Evolutionary conservation across 192 early-diverging fungal genomes (phyloP), one percentile per base, ranked within the genome.

Genomic region (Haplosporangium gracile): DNA sequence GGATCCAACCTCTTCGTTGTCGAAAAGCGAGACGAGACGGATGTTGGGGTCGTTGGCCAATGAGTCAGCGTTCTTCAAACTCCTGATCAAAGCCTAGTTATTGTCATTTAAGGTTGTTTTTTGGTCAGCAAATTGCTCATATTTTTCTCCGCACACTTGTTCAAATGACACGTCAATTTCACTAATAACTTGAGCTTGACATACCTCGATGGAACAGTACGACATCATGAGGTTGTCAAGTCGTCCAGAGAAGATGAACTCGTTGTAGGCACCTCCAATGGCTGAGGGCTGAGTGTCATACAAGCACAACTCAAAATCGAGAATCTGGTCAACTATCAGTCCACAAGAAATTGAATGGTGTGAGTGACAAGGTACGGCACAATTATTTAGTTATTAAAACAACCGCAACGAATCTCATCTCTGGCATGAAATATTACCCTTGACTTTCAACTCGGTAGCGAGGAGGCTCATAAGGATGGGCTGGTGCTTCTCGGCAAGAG

Each of bases 1-100:
- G 39, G 96, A 97, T 39, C 99, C 99, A 45, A 99, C 93, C 80
- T 99, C 99, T 88, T 99, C 99, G 90, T 99, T 99, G 88, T 99
- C 99, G 82, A 99, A 99, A 51, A 99, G 91, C 36, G 95, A 92
- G 49, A 97, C 92, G 53, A 99, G 89, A 65, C 98, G 94, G 80
- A 98, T 94, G 73, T 94, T 92, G 70, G 92, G 76, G 72, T 97
- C 96, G 42, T 91, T 87, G 39, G 87, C 91, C 47, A 96, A 45
- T 49, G 85, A 87, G 20, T 89, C 83, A 11, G 68, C 70, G 70
- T 39, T 65, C 65, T 86, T 89, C 39, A 89, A 81, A 63, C 91
- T 91, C 51, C 92, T 88, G 74, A 94, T 89, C 73, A 96, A 82
- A 57, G 93, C 92, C 90, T 94, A 75, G 71, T 10, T 65, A 24